Base-by-base conservation (phyloP, 2,329 filamentous ascomycete species). In the Sporothrix luriei region DNA sequence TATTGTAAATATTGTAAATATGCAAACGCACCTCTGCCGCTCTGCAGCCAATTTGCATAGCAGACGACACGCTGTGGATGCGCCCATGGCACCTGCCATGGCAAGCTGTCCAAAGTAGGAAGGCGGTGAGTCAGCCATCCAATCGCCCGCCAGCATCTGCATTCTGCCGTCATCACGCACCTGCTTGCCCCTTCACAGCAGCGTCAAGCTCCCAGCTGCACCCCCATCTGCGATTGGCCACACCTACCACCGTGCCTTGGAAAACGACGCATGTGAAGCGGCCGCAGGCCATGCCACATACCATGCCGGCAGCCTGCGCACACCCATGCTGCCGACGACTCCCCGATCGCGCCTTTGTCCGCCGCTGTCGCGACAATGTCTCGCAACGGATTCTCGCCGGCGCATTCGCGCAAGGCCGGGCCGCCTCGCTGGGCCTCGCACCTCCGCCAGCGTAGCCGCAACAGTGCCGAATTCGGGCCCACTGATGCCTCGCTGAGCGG, bases 371-470 rank as follows among this genome's bases (percentile, higher is more conserved):
- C 61, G 62, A 65, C 62, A 38, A 81, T 82, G 80, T 79, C 80
- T 73, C 81, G 80, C 76, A 78, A 82, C 80, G 80, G 77, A 68
- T 75, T 79, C 49, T 78, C 81, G 70, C 78, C 81, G 73, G 79
- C 79, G 73, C 52, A 66, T 19, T 77, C 82, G 71, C 83, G 83
- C 73, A 84, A 79, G 62, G 14, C 51, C 38, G 51, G 46, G 76
- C 78, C 79, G 52, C 78, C 81, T 69, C 83, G 82, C 72, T 85
- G 84, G 84, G 80, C 82, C 24, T 78, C 83, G 65, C 85, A 86
- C 74, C 79, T 87, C 65, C 83, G 84, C 55, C 84, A 87, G 72
- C 78, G 83, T 75, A 85, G 83, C 77, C 81, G 77, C 65, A 78
- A 80, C 40, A 83, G 81, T 76, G 75, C 81, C 73, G 84, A 87